Evolutionary conservation across 2,329 filamentous ascomycete genomes (phyloP), one percentile per base, ranked within the genome.

Genomic region (Cordyceps javanica): DNA sequence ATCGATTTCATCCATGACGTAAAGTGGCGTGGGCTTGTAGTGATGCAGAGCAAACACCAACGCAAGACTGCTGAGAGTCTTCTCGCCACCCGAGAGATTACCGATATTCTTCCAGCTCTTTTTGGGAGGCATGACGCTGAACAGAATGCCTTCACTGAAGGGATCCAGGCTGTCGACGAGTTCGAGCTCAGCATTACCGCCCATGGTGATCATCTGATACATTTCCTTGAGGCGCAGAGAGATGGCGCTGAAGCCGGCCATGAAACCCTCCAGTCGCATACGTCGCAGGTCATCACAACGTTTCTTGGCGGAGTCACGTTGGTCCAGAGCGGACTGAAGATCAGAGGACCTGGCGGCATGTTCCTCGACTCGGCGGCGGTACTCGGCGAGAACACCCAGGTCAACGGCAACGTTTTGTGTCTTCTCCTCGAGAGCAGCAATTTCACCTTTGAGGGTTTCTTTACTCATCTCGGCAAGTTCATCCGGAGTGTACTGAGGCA

Each of bases 191-290:
- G 94, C 94, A 67, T 99, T 99, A 57, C 94, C 94, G 61, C 94
- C 94, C 91, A 99, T 97, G 23, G 94, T 99, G 71, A 99, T 99
- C 92, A 99, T 97, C 71, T 99, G 94, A 75, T 99, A 99, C 94
- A 99, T 99, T 69, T 99, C 94, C 77, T 99, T 99, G 46, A 99
- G 80, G 1, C 93, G 89, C 25, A 97, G 80, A 1, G 93, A 97
- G 72, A 99, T 99, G 61, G 85, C 88, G 67, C 88, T 88, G 77
- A 99, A 97, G 39, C 95, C 94, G 69, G 95, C 91, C 92, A 97
- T 97, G 81, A 99, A 99, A 36, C 94, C 93, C 66, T 97, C 93
- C 8, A 97, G 80, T 30, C 94, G 90, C 51, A 96, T 79, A 14
- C 91, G 89, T 13, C 94, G 89, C 54, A 99, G 85, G 63, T 97